These are phyloP conservation scores for Clitocybe nebularis DNA, from an alignment of 1,284 basidiomycete genomes.

Conservation along the genomic window DNA sequence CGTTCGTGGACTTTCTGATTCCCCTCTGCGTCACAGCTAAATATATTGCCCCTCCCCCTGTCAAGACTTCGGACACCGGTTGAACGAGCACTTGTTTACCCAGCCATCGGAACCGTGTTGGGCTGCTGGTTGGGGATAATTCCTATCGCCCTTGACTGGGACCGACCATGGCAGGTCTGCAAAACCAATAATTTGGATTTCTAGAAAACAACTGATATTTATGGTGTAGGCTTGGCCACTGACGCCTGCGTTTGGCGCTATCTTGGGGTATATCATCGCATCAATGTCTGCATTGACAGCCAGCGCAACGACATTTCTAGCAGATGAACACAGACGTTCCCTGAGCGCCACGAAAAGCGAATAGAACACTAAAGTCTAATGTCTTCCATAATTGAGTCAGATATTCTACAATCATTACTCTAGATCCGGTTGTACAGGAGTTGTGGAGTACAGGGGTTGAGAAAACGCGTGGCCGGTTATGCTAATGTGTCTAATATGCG, in stretches of 20 bases:
- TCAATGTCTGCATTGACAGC: constrained; percentile 53
- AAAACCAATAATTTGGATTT: neutral
- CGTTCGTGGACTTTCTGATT: constrained; percentile 46
- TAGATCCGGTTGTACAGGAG: constrained; percentile 8
- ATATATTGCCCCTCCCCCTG: constrained; percentile 6
- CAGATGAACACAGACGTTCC: constrained; percentile 28
- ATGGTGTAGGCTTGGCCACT: constrained; percentile 71
- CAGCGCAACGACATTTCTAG: constrained; percentile 42
- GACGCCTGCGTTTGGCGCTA: constrained; percentile 64
- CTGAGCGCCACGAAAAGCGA: constrained; percentile 17
- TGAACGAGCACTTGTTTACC: constrained; percentile 80
- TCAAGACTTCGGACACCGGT: constrained; percentile 52
- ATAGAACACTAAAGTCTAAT: constrained; percentile 10
- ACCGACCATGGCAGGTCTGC: constrained; percentile 89
- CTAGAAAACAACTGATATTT: neutral
- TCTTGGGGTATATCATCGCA: constrained; percentile 65
- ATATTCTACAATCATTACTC: constrained; percentile 3
- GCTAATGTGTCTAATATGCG: constrained; percentile 23
- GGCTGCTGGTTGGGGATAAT: constrained; percentile 81
- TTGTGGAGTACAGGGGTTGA: too few relatives aligned
- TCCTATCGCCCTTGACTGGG: constrained; percentile 91
- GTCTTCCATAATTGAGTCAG: neutral
- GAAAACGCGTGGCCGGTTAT: too few relatives aligned
- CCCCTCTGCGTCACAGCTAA: constrained; percentile 3
- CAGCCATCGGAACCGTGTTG: constrained; percentile 65